Conservation (phyloP, 2,329 filamentous ascomycete genomes). For the Monosporascus cannonballus region DNA sequence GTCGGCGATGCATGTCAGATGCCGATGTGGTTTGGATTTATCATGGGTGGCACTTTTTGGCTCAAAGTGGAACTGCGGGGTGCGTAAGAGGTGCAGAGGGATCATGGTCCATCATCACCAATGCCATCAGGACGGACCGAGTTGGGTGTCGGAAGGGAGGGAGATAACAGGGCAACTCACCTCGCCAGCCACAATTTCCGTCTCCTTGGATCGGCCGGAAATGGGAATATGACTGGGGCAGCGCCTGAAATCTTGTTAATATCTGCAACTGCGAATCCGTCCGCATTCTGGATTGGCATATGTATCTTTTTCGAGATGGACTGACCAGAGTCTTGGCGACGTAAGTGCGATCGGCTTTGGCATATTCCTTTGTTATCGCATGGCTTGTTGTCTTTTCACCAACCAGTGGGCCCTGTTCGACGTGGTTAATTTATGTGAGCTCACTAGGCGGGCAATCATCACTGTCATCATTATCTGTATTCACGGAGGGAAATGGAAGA, state of each 20-base stretch:
- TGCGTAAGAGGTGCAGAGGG: background rate
- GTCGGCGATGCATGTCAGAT: background rate
- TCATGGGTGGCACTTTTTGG: background rate
- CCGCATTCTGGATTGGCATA: too few relatives aligned
- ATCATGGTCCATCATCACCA: background rate
- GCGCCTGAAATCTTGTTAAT: conserved; percentile 47
- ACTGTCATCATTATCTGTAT: background rate
- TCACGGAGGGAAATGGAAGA: background rate
- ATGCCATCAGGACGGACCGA: background rate
- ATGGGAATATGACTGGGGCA: conserved; percentile 78
- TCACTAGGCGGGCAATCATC: background rate
- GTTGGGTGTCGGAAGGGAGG: conserved; percentile 9
- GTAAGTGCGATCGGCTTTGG: conserved; percentile 78
- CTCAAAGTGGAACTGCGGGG: background rate
- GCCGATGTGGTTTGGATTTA: background rate
- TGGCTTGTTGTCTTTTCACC: conserved; percentile 71
- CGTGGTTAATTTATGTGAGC: conserved; percentile 21
- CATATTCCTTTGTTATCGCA: conserved; percentile 78
- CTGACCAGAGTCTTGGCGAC: conserved; percentile 81
- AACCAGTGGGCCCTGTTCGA: conserved; percentile 69
- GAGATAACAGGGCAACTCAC: conserved; percentile 46
- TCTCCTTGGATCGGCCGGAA: conserved; percentile 87
- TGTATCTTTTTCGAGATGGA: conserved; percentile 13
- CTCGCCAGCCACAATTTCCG: conserved; percentile 96
- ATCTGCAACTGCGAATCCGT: background rate